A percentile compares a stretch with the other conserved stretches of the same genome.
phyloP scores from a whole-genome alignment of 176 grass and related monocot genomes.

The Rhynchospora breviuscula region DNA sequence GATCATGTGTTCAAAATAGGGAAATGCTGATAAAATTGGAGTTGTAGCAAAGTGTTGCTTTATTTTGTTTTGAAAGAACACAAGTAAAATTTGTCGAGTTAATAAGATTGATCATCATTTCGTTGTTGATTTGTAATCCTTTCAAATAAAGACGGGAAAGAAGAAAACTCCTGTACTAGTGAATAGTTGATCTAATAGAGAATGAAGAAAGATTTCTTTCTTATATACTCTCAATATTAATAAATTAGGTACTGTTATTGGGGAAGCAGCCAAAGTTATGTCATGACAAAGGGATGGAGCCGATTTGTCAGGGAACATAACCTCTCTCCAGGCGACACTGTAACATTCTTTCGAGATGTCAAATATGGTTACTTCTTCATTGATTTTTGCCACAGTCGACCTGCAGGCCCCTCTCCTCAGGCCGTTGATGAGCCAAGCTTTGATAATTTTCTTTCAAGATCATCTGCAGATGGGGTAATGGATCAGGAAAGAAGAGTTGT shows the following conservation, averaged over 20 bases:
- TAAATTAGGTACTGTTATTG: slow-evolving; percentile 58
- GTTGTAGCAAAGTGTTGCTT: neutral
- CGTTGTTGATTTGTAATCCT: neutral
- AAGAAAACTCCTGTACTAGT: neutral
- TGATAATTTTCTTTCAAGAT: neutral
- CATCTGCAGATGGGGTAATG: neutral
- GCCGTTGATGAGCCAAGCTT: neutral
- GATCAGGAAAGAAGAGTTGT: slow-evolving; percentile 17
- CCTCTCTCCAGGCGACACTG: slow-evolving; percentile 51
- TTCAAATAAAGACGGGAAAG: neutral
- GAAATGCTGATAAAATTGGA: neutral
- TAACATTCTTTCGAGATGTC: slow-evolving; percentile 43
- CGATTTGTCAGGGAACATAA: slow-evolving; percentile 49
- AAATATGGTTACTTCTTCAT: slow-evolving; percentile 6
- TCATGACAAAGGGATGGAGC: slow-evolving; percentile 82
- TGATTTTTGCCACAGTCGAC: neutral
- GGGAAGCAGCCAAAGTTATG: slow-evolving; percentile 76
- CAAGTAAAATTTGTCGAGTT: neutral
- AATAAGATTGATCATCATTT: neutral
- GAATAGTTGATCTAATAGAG: neutral
- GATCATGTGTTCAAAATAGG: neutral
- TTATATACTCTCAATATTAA: neutral
- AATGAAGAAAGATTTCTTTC: neutral
- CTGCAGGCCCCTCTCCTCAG: neutral
- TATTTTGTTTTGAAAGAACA: neutral